Conservation (phyloP, 768 basidiomycete genomes). For the Ephemerocybe angulata region DNA sequence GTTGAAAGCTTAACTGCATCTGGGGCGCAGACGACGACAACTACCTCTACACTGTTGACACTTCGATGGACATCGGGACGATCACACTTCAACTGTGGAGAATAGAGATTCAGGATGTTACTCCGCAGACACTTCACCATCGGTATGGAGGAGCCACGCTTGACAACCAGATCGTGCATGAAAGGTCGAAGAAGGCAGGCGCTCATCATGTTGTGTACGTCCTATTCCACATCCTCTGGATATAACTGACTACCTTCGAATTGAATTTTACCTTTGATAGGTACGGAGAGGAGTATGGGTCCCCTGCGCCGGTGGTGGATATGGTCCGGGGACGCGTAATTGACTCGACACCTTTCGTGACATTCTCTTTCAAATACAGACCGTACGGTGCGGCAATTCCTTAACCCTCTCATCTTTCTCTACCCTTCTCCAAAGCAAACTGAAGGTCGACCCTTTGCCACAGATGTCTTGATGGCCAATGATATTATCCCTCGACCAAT, state of each 20-base stretch:
- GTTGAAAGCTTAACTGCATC: background rate
- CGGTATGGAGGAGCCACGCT: constrained; percentile 20
- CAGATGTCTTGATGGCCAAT: constrained; percentile 12
- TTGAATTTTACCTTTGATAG: constrained; percentile 10
- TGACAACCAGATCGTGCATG: constrained; percentile 28
- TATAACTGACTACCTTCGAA: background rate
- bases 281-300: constrained; percentile 30
- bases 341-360: constrained; percentile 23
- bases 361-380: constrained; percentile 31
- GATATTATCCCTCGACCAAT: constrained; percentile 3
- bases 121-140: constrained; percentile 22
- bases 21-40: constrained; percentile 17
- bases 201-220: constrained; percentile 30
- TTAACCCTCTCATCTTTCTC: constrained; percentile 24
- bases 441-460: background rate
- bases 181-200: constrained; percentile 31
- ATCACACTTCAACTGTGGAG: constrained; percentile 32
- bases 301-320: constrained; percentile 26
- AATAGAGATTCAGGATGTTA: constrained; percentile 20
- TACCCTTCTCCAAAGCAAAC: background rate
- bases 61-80: constrained; percentile 22
- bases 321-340: constrained; percentile 22
- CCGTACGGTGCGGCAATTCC: constrained; percentile 30
- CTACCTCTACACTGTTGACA: constrained; percentile 19
- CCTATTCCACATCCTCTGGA: background rate